Percentiles rank a stretch among this genome's conserved stretches.
These are phyloP conservation scores for Pythium phragmiticola DNA, from an alignment of 352 stramenopile species.

Conservation along the genomic window DNA sequence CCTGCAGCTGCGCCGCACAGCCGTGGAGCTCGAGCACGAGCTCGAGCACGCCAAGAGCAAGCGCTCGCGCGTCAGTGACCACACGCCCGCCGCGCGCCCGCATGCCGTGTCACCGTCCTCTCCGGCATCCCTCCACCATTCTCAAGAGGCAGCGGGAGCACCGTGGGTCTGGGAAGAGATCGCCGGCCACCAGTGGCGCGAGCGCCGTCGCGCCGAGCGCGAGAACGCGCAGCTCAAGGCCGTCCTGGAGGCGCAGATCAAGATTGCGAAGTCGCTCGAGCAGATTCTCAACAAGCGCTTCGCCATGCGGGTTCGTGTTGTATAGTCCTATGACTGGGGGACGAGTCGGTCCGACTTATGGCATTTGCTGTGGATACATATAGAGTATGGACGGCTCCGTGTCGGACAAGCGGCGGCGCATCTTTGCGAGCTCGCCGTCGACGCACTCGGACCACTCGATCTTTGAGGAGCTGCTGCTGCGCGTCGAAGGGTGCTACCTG, in stretches of 20 bases:
- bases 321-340: neutral
- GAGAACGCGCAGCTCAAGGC: constrained; percentile 49
- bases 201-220: constrained; percentile 31
- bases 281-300: constrained; percentile 39
- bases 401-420: constrained; percentile 8
- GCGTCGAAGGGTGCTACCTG: constrained; percentile 30
- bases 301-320: constrained; percentile 21
- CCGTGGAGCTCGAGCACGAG: constrained; percentile 26
- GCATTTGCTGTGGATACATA: neutral
- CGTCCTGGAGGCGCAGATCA: constrained; percentile 50
- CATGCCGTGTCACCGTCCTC: neutral
- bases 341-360: neutral
- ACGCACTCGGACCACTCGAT: constrained; percentile 14
- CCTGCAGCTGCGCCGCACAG: constrained; percentile 25
- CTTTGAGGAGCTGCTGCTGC: constrained; percentile 26
- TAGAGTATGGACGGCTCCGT: constrained; percentile 14
- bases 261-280: constrained; percentile 45
- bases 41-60: constrained; percentile 20
- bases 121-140: neutral
- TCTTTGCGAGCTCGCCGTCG: constrained; percentile 8
- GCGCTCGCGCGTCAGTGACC: constrained; percentile 2
- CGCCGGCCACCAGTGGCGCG: constrained; percentile 22
- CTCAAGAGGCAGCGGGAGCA: neutral
- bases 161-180: constrained; percentile 33
- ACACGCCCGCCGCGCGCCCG: neutral